These are phyloP conservation scores for Apiotrichum gamsii DNA, from an alignment of 1,284 basidiomycete genomes.

Conservation along the genomic window DNA sequence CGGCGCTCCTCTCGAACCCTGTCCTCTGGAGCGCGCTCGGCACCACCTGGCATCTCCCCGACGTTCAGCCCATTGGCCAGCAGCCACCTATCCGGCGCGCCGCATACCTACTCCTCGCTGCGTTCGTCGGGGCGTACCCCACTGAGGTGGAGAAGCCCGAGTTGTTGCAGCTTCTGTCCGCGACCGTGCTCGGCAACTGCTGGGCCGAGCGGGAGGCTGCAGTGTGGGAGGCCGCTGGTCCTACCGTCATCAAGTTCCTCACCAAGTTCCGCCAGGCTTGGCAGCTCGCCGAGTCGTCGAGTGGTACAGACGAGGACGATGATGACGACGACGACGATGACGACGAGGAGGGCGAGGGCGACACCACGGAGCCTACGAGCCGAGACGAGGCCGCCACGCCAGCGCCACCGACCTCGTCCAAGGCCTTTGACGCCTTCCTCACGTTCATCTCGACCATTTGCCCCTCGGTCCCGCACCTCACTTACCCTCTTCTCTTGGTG, in stretches of 20 bases:
- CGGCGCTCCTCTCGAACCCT: slow-evolving; percentile 28
- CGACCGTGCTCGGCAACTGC: slow-evolving; percentile 61
- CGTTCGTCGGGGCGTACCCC: slow-evolving; percentile 28
- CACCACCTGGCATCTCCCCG: slow-evolving; percentile 2
- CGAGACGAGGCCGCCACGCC: background rate
- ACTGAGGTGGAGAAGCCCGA: slow-evolving; percentile 24
- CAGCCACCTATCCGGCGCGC: slow-evolving; percentile 41
- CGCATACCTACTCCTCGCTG: slow-evolving; percentile 32
- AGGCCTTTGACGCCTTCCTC: slow-evolving; percentile 55
- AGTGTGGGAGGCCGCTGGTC: slow-evolving; percentile 64
- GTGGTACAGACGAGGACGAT: slow-evolving; percentile 47
- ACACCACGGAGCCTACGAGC: slow-evolving; percentile 18
- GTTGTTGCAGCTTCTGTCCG: slow-evolving; percentile 50
- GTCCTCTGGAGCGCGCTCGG: slow-evolving; percentile 36
- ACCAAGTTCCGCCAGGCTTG: slow-evolving; percentile 61
- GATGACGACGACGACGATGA: slow-evolving; percentile 30
- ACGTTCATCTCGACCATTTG: slow-evolving; percentile 42
- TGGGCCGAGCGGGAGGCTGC: slow-evolving; percentile 67
- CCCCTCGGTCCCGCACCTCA: slow-evolving; percentile 39
- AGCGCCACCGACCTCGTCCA: slow-evolving; percentile 6
- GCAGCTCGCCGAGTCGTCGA: slow-evolving; percentile 47
- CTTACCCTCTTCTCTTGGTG: slow-evolving; percentile 38
- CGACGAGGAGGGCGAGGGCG: slow-evolving; percentile 47
- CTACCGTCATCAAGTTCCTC: slow-evolving; percentile 63
- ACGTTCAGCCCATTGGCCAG: slow-evolving; percentile 13